These are phyloP conservation scores for Mortierella antarctica DNA, from an alignment of 192 early-diverging fungal genomes.

Conservation along the genomic window DNA sequence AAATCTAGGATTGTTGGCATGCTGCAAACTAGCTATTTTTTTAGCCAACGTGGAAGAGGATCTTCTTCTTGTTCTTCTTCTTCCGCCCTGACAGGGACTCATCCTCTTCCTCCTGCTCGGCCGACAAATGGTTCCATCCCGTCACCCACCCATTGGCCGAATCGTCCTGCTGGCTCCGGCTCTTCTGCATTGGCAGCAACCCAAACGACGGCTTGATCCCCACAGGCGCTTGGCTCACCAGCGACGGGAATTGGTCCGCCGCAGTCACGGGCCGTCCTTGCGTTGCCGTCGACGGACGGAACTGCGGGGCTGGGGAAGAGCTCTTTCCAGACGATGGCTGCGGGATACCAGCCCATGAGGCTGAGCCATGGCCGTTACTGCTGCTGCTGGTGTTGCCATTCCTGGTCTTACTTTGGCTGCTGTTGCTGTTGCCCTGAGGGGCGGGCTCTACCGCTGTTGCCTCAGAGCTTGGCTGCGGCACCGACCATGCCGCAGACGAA, in stretches of 20 bases:
- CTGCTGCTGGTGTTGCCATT: background rate
- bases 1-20: too few species aligned
- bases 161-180: constrained; percentile 38
- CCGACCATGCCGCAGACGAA: constrained; percentile 33
- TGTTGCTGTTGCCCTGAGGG: constrained; percentile 2
- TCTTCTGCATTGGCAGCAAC: constrained; percentile 29
- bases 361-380: constrained; percentile 3
- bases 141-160: constrained; percentile 41
- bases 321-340: constrained; percentile 5
- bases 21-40: background rate
- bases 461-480: background rate
- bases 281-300: constrained; percentile 24
- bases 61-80: constrained; percentile 71
- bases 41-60: constrained; percentile 74
- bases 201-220: constrained; percentile 47
- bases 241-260: constrained; percentile 34
- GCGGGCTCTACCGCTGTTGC: background rate
- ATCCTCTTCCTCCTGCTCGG: constrained; percentile 38
- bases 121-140: constrained; percentile 27
- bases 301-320: constrained; percentile 21
- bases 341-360: constrained; percentile 35
- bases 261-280: constrained; percentile 10
- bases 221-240: constrained; percentile 27
- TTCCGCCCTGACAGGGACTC: constrained; percentile 64
- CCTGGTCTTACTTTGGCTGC: background rate